These are phyloP conservation scores for Amphirosellinia nigrospora DNA, from an alignment of 495 filamentous ascomycete species.

Conservation along the genomic window DNA sequence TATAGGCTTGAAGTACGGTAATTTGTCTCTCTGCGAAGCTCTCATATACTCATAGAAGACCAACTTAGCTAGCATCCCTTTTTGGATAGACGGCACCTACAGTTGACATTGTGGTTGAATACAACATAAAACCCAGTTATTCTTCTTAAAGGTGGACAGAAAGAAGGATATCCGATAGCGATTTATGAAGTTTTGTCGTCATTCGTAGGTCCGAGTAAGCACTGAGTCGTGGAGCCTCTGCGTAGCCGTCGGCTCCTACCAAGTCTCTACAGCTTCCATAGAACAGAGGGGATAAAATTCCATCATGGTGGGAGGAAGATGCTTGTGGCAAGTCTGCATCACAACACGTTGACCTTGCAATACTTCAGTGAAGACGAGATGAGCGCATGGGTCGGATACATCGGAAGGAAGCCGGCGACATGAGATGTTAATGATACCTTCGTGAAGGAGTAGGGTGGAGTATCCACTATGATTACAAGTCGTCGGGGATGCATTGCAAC, in stretches of 20 bases:
- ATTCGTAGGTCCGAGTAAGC: not conserved
- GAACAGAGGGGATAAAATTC: no score
- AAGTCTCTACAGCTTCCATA: not conserved
- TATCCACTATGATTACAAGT: no score
- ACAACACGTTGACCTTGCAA: not conserved
- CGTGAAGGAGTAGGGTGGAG: no score
- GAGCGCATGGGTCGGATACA: not conserved
- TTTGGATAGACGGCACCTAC: not conserved
- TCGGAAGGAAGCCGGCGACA: constrained; percentile 1
- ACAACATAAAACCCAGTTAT: not conserved
- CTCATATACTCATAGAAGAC: not conserved
- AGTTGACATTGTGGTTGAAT: not conserved
- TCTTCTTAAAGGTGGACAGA: not conserved
- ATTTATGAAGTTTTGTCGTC: not conserved
- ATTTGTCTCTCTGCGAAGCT: no score
- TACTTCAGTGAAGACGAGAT: not conserved
- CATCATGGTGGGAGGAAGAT: not conserved
- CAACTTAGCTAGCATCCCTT: not conserved
- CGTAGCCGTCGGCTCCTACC: not conserved
- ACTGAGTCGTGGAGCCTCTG: not conserved
- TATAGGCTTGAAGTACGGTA: not conserved
- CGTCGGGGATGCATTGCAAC: no score
- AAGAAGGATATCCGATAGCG: not conserved
- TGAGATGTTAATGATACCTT: not conserved
- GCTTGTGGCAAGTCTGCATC: not conserved